Evolutionary conservation across 768 basidiomycete genomes (phyloP), one percentile per base, ranked within the genome.

Genomic region (Psilocybe subaeruginosa): DNA sequence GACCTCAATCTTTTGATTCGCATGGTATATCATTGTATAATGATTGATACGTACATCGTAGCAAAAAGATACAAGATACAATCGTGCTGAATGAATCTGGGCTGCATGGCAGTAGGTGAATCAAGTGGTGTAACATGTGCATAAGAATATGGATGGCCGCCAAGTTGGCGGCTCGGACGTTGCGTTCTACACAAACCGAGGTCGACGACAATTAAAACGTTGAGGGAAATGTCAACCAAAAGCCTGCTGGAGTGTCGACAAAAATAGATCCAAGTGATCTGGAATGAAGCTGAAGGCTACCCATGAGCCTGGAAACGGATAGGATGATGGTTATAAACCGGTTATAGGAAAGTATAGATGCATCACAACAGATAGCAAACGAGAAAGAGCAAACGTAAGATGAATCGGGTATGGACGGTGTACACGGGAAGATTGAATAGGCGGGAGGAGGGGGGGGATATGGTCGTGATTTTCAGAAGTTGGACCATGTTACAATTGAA

Each of bases 401-500:
- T 31, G 16, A 8, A 3, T 29, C 17, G 35, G 23, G 39, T 47
- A 35, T 35, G 58, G 11, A 23, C 37, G 33, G 39, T 58, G 52
- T 23, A 17, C 17, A 54, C n/a, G 41, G 57, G 39, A 4, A 53
- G 4, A 16, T 39, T 37, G 37, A 31, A 41, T 49, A 23, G 27
- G 30, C 35, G 49, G 23, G 23, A 23, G 14, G n/a, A n/a, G 37
- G 27, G 19, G 14, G 52, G 19, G 29, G 33, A 17, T 14, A 48
- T 43, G 41, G 41, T 43, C 41, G 14, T 12, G 9, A 8, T 37
- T 12, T 11, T 65, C 69, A 85, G 67, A 90, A 89, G 69, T 89
- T 89, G 17, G 89, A 88, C 91, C 91, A 92, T 37, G 89, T 90
- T 35, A 88, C 70, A 50, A 88, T 66, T 27, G 85, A 77, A 8